phyloP scores from a whole-genome alignment of 495 filamentous ascomycete species.

The Neurospora sp. region DNA sequence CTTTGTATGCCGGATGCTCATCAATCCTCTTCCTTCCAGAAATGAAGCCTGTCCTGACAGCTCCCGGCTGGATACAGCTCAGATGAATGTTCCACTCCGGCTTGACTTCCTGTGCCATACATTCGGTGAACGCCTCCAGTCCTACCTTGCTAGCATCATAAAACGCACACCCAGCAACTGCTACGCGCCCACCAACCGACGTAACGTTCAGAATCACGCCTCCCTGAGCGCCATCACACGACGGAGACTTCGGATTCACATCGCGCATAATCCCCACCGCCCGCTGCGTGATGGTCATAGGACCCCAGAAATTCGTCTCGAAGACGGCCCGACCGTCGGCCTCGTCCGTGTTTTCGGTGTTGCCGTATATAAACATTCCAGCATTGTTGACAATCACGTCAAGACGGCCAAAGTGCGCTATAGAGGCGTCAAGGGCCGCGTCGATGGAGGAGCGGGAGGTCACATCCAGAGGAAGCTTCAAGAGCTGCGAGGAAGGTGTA shows the following conservation, averaged over 20 bases:
- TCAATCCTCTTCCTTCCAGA: constrained; percentile 13
- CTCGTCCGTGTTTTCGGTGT: constrained; percentile 35
- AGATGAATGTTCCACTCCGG: constrained; percentile 44
- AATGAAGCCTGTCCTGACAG: constrained; percentile 37
- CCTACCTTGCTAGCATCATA: constrained; percentile 50
- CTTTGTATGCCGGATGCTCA: constrained; percentile 30
- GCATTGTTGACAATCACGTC: constrained; percentile 52
- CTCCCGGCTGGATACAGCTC: constrained; percentile 40
- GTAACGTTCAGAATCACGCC: constrained; percentile 46
- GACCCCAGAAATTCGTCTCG: constrained; percentile 47
- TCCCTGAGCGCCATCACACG: constrained; percentile 20
- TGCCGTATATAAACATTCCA: constrained; percentile 37
- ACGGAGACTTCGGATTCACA: constrained; percentile 17
- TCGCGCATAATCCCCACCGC: constrained; percentile 40
- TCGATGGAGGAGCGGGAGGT: constrained; percentile 29
- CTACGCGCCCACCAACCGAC: constrained; percentile 40
- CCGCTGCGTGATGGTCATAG: constrained; percentile 33
- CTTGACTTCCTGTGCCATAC: constrained; percentile 38
- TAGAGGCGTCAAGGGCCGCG: constrained; percentile 25
- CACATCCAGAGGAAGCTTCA: constrained; percentile 39
- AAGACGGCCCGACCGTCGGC: constrained; percentile 30
- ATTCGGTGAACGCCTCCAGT: constrained; percentile 47
- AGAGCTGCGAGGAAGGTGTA: constrained; percentile 17
- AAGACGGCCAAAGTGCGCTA: constrained; percentile 34
- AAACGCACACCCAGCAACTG: constrained; percentile 36